Conservation (phyloP, 1,139 yeast genomes). For the Debaryomycetaceae sp. region DNA sequence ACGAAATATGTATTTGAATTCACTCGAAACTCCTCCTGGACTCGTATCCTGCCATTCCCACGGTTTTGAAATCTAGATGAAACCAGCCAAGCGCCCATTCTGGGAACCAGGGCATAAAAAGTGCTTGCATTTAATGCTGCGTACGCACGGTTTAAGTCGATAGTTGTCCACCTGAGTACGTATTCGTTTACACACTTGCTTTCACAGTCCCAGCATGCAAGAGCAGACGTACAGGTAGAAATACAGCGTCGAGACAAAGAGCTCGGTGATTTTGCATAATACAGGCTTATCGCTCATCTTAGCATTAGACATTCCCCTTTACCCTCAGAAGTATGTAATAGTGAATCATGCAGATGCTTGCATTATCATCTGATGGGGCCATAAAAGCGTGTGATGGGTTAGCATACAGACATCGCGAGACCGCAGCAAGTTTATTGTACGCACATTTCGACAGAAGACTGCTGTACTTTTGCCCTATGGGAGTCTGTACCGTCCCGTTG, state of each 20-base stretch:
- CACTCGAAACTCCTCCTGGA: neutral
- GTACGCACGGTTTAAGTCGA: neutral
- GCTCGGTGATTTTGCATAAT: neutral
- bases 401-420: neutral
- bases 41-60: neutral
- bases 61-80: neutral
- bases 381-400: neutral
- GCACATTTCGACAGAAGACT: too few relatives aligned
- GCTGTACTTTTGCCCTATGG: too few relatives aligned
- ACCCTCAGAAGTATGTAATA: neutral
- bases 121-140: neutral
- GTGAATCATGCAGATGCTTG: neutral
- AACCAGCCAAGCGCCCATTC: neutral
- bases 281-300: neutral
- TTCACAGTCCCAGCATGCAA: too few relatives aligned
- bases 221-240: too few relatives aligned
- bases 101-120: neutral
- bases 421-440: neutral
- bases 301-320: neutral
- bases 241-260: neutral
- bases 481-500: too few relatives aligned
- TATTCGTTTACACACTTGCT: neutral
- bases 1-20: too few relatives aligned
- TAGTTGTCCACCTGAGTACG: neutral
- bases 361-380: neutral